phyloP scores from a whole-genome alignment of 2,329 filamentous ascomycete genomes.

The Beauveria medogensis region DNA sequence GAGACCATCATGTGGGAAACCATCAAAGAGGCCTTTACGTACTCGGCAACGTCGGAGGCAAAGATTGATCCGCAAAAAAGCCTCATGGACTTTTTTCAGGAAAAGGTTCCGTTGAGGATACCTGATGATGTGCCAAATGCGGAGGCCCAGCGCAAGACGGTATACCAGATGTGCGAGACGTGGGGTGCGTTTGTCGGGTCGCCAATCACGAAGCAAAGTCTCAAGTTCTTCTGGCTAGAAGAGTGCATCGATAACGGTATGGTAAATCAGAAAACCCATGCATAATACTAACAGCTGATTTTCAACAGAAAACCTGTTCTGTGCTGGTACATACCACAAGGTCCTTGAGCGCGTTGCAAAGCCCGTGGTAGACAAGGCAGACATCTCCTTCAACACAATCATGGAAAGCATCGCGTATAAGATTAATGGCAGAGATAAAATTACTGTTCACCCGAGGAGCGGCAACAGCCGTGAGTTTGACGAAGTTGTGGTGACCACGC shows the following conservation, averaged over 20 bases:
- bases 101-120: slow-evolving; percentile 37
- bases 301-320: slow-evolving; percentile 48
- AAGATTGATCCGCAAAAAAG: slow-evolving; percentile 40
- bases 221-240: slow-evolving; percentile 72
- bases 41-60: slow-evolving; percentile 50
- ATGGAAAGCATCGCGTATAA: slow-evolving; percentile 34
- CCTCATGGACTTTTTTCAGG: slow-evolving; percentile 45
- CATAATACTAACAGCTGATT: not conserved
- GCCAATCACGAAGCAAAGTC: slow-evolving; percentile 54
- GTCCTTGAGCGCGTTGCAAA: slow-evolving; percentile 51
- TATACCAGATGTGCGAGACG: slow-evolving; percentile 49
- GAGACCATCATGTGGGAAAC: slow-evolving; percentile 57
- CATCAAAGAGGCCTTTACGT: slow-evolving; percentile 57
- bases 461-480: slow-evolving; percentile 48
- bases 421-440: slow-evolving; percentile 21
- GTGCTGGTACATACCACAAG: slow-evolving; percentile 50
- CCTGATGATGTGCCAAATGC: slow-evolving; percentile 34
- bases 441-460: slow-evolving; percentile 37
- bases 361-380: slow-evolving; percentile 46
- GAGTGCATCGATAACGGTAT: slow-evolving; percentile 65
- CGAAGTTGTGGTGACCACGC: slow-evolving; percentile 59
- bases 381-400: slow-evolving; percentile 43
- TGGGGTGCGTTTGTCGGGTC: slow-evolving; percentile 68
- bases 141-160: slow-evolving; percentile 31
- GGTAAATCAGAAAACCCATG: not conserved